Conservation (phyloP, 176 grass and related monocot species). For the Phoenix dactylifera region DNA sequence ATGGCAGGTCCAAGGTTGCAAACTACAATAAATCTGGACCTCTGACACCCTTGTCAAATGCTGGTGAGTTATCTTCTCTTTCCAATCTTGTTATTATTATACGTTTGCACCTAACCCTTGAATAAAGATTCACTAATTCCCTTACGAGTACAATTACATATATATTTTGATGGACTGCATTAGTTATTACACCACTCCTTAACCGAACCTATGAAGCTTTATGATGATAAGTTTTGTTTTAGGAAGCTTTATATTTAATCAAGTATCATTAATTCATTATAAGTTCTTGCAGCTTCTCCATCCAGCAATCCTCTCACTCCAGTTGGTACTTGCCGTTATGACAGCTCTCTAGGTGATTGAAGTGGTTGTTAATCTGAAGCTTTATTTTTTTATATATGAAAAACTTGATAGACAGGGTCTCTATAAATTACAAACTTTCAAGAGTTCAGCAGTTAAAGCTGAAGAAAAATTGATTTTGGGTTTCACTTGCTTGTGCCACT, state of each 20-base stretch:
- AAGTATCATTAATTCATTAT: background rate
- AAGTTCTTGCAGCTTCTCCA: slow-evolving; percentile 46
- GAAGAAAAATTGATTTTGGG: background rate
- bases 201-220: no score
- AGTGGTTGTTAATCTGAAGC: background rate
- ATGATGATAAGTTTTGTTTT: no score
- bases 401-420: no score
- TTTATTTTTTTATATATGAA: background rate
- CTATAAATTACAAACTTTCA: no score
- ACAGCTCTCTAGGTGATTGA: slow-evolving; percentile 70
- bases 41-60: slow-evolving; percentile 51
- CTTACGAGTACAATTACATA: no score
- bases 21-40: slow-evolving; percentile 40
- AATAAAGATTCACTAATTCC: no score
- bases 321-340: slow-evolving; percentile 59
- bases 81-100: background rate
- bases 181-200: no score
- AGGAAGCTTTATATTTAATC: no score
- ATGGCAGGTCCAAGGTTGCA: slow-evolving; percentile 33
- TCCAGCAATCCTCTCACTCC: slow-evolving; percentile 40
- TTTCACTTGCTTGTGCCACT: slow-evolving; percentile 21
- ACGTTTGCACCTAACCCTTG: background rate
- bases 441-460: no score
- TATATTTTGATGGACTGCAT: no score
- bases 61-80: slow-evolving; percentile 44